phyloP scores from a whole-genome alignment of 768 basidiomycete genomes.

The Strobilomyces confusus region DNA sequence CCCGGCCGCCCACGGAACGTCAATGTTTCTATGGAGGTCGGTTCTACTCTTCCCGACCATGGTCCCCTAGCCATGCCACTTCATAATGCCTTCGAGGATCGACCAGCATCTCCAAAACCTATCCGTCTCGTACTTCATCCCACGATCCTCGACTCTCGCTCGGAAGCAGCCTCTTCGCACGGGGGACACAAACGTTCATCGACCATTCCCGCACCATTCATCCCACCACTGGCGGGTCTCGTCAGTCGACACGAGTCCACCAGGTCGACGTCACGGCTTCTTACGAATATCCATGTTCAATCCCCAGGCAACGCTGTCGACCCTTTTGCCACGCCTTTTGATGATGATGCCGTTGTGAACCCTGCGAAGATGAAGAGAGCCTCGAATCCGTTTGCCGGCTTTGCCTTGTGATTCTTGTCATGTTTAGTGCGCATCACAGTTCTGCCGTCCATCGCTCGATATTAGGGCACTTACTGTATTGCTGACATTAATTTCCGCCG shows the following conservation, averaged over 20 bases:
- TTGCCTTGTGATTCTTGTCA: constrained; percentile 28
- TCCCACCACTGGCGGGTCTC: constrained; percentile 13
- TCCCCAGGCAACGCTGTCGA: constrained; percentile 33
- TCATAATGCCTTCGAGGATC: constrained; percentile 37
- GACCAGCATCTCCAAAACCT: constrained; percentile 12
- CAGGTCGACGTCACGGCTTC: constrained; percentile 41
- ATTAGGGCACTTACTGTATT: constrained; percentile 11
- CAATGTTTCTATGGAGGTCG: constrained; percentile 37
- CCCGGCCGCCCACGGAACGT: constrained; percentile 28
- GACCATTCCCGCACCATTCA: constrained; percentile 15
- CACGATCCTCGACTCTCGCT: constrained; percentile 10
- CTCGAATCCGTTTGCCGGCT: constrained; percentile 49
- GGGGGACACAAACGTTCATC: constrained; percentile 22
- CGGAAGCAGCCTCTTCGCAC: constrained; percentile 7
- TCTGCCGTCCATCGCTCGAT: neutral
- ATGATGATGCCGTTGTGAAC: constrained; percentile 54
- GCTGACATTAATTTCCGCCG: constrained; percentile 10
- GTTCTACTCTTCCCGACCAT: constrained; percentile 19
- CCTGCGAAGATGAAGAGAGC: constrained; percentile 39
- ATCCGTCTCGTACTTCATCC: constrained; percentile 16
- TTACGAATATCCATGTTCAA: constrained; percentile 41
- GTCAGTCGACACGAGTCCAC: constrained; percentile 19
- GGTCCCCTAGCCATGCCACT: constrained; percentile 38
- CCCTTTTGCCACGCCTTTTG: constrained; percentile 78
- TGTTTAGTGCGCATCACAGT: neutral